Conservation (phyloP, 768 basidiomycete species). For the Sarcodon aspratus region DNA sequence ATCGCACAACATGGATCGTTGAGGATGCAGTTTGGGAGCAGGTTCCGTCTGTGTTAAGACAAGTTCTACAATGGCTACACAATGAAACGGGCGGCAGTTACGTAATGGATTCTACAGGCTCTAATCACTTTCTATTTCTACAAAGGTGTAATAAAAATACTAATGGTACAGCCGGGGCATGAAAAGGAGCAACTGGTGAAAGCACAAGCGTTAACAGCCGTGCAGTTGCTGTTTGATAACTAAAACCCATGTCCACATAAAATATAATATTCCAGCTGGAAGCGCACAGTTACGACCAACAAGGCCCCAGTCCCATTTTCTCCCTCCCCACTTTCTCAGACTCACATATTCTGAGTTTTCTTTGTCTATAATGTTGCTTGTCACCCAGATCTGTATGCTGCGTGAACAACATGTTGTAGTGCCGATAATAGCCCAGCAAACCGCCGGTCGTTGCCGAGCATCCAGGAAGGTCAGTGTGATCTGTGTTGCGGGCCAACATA, state of each 20-base stretch:
- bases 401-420: constrained; percentile 79
- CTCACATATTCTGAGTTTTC: constrained; percentile 5
- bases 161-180: neutral
- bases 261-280: constrained; percentile 66
- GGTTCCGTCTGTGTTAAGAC: too few species aligned
- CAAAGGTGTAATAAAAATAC: neutral
- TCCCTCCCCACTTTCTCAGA: constrained; percentile 36
- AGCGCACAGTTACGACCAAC: constrained; percentile 60
- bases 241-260: constrained; percentile 66
- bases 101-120: too few species aligned
- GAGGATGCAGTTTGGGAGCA: too few species aligned
- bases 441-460: constrained; percentile 58
- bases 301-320: constrained; percentile 75
- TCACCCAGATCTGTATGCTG: constrained; percentile 91
- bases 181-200: neutral
- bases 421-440: constrained; percentile 84
- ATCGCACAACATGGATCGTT: too few species aligned
- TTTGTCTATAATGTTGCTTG: constrained; percentile 57
- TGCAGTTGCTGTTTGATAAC: constrained; percentile 28
- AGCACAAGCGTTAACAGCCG: constrained; percentile 7
- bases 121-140: too few species aligned
- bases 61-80: too few species aligned
- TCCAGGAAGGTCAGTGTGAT: constrained; percentile 70
- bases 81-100: too few species aligned
- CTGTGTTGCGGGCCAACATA: constrained; percentile 94